These are phyloP conservation scores for Calonectria leucothoes DNA, from an alignment of 2,329 filamentous ascomycete species.

Conservation along the genomic window DNA sequence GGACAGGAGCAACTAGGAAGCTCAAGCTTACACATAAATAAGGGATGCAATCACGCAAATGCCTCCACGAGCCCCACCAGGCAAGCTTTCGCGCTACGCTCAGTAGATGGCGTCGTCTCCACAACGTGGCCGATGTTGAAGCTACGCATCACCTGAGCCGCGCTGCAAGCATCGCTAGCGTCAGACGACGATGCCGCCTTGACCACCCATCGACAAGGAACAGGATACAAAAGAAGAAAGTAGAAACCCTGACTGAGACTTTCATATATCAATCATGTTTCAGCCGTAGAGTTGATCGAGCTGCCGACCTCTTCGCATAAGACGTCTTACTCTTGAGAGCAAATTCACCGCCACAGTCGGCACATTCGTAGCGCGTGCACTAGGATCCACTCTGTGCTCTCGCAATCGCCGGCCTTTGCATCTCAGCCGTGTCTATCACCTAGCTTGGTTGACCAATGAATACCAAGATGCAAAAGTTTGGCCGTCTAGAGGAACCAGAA, in stretches of 20 bases:
- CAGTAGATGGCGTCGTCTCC: background rate
- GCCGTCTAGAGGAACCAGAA: background rate
- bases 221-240: too few species aligned
- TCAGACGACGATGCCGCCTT: background rate
- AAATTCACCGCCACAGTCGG: background rate
- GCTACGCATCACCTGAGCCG: too few species aligned
- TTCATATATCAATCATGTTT: too few species aligned
- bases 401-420: background rate
- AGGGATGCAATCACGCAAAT: background rate
- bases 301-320: too few species aligned
- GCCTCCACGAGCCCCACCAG: background rate
- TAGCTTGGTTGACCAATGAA: background rate
- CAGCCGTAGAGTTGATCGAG: too few species aligned
- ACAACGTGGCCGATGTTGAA: background rate
- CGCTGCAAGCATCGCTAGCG: background rate
- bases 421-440: background rate
- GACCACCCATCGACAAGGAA: too few species aligned
- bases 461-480: background rate
- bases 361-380: background rate
- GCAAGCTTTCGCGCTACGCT: background rate
- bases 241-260: too few species aligned
- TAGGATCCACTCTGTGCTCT: background rate
- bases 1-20: too few species aligned
- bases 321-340: too few species aligned
- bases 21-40: too few species aligned